Evolutionary conservation across 768 basidiomycete genomes (phyloP).

Genomic region (Solioccasus polychromus): DNA sequence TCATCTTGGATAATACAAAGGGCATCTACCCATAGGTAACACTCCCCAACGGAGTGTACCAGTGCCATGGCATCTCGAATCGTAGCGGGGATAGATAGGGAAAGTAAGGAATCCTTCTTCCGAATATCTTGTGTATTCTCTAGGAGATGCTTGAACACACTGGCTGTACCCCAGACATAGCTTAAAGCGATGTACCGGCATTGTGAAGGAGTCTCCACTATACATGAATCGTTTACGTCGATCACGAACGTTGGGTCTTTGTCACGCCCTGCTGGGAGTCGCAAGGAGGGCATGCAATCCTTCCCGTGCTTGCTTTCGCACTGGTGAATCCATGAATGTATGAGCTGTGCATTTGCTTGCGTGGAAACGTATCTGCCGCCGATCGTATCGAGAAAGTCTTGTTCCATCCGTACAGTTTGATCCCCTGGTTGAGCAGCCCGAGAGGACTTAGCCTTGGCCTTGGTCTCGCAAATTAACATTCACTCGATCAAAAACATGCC

Average conservation of each 20-base stretch:
- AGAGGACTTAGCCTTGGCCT: slow-evolving; percentile 8
- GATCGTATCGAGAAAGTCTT: neutral
- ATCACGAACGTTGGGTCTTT: slow-evolving; percentile 12
- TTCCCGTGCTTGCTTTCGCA: slow-evolving; percentile 13
- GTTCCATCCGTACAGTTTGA: neutral
- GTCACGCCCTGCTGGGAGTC: neutral
- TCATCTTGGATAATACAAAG: slow-evolving; percentile 24
- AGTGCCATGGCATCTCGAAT: slow-evolving; percentile 24
- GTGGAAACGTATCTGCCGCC: slow-evolving; percentile 9
- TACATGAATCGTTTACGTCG: slow-evolving; percentile 15
- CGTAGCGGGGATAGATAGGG: slow-evolving; percentile 16
- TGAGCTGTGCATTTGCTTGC: slow-evolving; percentile 6
- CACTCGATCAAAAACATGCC: neutral
- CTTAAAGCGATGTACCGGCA: slow-evolving; percentile 26
- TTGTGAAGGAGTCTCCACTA: slow-evolving; percentile 13
- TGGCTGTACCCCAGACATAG: slow-evolving; percentile 19
- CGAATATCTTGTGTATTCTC: slow-evolving; percentile 6
- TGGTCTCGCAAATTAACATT: neutral
- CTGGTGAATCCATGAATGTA: slow-evolving; percentile 13
- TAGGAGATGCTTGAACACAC: slow-evolving; percentile 10
- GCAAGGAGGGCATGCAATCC: slow-evolving; percentile 3
- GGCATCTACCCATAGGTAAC: slow-evolving; percentile 27
- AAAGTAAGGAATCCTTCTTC: neutral
- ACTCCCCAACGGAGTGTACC: slow-evolving; percentile 17
- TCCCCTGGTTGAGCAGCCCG: neutral